These are phyloP conservation scores for Saraca asoca DNA, from an alignment of 331 rosid genomes.

Conservation along the genomic window DNA sequence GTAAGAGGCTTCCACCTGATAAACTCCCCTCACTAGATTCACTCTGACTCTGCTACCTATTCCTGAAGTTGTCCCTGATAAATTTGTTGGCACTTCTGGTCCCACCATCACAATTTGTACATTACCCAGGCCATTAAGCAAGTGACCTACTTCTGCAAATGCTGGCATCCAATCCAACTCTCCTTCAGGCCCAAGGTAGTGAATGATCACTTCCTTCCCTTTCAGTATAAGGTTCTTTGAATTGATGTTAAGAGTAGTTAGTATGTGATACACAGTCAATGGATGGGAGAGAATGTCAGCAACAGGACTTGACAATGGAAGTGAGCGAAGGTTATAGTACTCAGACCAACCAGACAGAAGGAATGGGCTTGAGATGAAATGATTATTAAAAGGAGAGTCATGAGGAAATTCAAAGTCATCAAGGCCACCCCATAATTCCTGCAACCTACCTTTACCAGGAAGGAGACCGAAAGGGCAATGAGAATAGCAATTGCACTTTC, in stretches of 20 bases:
- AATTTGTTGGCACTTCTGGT: slow-evolving; percentile 61
- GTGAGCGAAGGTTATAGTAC: slow-evolving; percentile 62
- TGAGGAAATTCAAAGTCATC: slow-evolving; percentile 55
- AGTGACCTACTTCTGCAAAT: slow-evolving; percentile 63
- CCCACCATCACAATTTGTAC: slow-evolving; percentile 68
- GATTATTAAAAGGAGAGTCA: slow-evolving; percentile 55
- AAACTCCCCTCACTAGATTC: slow-evolving; percentile 60
- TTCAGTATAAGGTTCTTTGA: slow-evolving; percentile 61
- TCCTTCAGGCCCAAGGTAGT: slow-evolving; percentile 66
- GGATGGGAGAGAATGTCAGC: slow-evolving; percentile 64
- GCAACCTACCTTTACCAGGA: slow-evolving; percentile 55
- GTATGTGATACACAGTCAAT: slow-evolving; percentile 57
- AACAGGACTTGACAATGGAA: slow-evolving; percentile 57
- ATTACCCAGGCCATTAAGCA: slow-evolving; percentile 61
- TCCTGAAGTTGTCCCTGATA: slow-evolving; percentile 65
- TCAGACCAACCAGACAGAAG: slow-evolving; percentile 69
- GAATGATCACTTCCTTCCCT: slow-evolving; percentile 64
- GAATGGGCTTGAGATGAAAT: slow-evolving; percentile 38
- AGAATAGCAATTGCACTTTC: slow-evolving; percentile 57
- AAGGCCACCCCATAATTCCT: slow-evolving; percentile 66
- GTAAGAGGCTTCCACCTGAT: slow-evolving; percentile 67
- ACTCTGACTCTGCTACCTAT: slow-evolving; percentile 66
- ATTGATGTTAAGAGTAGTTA: slow-evolving; percentile 55
- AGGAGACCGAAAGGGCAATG: slow-evolving; percentile 62
- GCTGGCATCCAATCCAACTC: slow-evolving; percentile 76